Percentiles rank a stretch among this genome's conserved stretches.
Evolutionary conservation across 176 grass and related monocot species (phyloP).

Genomic region (Oryza punctata): DNA sequence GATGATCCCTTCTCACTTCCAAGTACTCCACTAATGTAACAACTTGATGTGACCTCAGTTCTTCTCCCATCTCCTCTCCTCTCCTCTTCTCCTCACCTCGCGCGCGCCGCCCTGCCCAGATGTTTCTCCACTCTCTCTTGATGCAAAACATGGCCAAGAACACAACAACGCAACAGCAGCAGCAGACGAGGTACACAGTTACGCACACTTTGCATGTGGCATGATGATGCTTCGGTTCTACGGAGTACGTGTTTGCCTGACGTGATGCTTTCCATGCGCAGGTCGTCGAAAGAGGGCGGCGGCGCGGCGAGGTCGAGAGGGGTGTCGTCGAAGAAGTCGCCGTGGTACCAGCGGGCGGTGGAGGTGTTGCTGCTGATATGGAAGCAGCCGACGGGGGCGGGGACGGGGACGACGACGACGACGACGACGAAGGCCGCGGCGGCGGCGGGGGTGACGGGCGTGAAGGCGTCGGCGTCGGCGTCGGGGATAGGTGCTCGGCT

Average conservation of each 20-base stretch:
- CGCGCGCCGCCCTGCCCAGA: conserved; percentile 35
- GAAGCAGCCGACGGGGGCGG: conserved; percentile 43
- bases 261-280: conserved; percentile 19
- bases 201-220: background rate
- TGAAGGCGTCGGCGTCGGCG: background rate
- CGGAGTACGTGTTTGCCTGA: conserved; percentile 15
- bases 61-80: background rate
- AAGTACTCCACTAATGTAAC: conserved; percentile 21
- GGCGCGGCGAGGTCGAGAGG: conserved; percentile 12
- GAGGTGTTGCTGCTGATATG: conserved; percentile 60
- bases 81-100: background rate
- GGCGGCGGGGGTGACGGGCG: conserved; percentile 28
- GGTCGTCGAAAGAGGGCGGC: conserved; percentile 33
- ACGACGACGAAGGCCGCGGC: conserved; percentile 44
- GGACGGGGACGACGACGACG: conserved; percentile 25
- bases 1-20: background rate
- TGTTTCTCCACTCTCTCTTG: conserved; percentile 58
- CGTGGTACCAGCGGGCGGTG: conserved; percentile 77
- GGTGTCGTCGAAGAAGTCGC: conserved; percentile 50
- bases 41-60: conserved; percentile 37
- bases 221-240: background rate
- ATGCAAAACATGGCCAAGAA: conserved; percentile 64
- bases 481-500: conserved; percentile 31
- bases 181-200: conserved; percentile 42
- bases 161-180: conserved; percentile 10